Conservation (phyloP, 1,284 basidiomycete species). For the Coniophora puteana region DNA sequence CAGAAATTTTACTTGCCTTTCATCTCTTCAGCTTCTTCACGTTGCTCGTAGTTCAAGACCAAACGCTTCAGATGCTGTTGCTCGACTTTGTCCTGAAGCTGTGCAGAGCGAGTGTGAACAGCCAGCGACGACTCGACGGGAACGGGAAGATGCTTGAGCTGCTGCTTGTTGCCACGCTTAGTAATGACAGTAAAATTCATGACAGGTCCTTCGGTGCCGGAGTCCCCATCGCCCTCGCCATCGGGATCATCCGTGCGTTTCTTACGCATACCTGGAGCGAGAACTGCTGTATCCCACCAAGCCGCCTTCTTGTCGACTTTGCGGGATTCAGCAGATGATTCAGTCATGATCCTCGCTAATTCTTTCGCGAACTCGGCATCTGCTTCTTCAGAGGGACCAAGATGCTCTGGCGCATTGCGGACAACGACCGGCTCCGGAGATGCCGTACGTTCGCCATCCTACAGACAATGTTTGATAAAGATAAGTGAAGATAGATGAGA, state of each 20-base stretch:
- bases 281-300: conserved; percentile 82
- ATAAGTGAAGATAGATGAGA: conserved; percentile 1
- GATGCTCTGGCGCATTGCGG: conserved; percentile 60
- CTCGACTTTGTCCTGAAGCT: conserved; percentile 89
- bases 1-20: conserved; percentile 45
- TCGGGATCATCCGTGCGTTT: conserved; percentile 55
- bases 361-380: conserved; percentile 95
- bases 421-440: conserved; percentile 78
- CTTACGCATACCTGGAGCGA: conserved; percentile 61
- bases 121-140: conserved; percentile 86
- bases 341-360: conserved; percentile 91
- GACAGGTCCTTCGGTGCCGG: conserved; percentile 34
- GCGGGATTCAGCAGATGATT: conserved; percentile 77
- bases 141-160: conserved; percentile 85
- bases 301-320: conserved; percentile 84
- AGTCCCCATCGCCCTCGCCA: conserved; percentile 40
- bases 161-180: conserved; percentile 91
- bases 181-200: conserved; percentile 96
- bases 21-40: conserved; percentile 77
- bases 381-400: conserved; percentile 82
- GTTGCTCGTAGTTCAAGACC: conserved; percentile 85
- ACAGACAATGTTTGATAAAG: conserved; percentile 9
- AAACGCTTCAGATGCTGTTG: conserved; percentile 93
- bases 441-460: conserved; percentile 65
- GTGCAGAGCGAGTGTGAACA: conserved; percentile 84